Base-by-base conservation (phyloP, 495 filamentous ascomycete species). In the Annulohypoxylon bovei region DNA sequence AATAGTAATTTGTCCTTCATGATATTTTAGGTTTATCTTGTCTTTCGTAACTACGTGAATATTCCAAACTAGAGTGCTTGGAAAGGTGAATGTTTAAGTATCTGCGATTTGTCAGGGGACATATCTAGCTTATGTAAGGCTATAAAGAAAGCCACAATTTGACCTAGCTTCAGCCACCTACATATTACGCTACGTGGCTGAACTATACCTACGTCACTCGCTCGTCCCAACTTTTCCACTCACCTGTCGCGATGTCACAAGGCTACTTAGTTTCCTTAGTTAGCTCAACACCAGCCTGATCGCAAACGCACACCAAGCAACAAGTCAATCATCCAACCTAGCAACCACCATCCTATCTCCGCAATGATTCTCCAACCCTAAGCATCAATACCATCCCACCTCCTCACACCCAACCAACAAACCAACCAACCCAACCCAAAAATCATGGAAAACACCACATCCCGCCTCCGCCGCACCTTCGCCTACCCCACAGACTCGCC, bases 401-500 rank as follows among this genome's bases (percentile, higher is more conserved):
- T 32, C 23, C 20, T 55, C 46, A 9, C 4, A 40, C 14, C 12
- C 22, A 55, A 49, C 7, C 39, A 55, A 22, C 12, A 32, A 58
- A 50, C 18, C 33, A 61, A 53, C 33, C 37, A 28, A 33, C 14
- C 30, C 25, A 40, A 62, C 14, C 30, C 25, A 40, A 62, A 9
- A 56, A n/a, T 5, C 28, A 52, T 30, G 49, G 25, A 68, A 47
- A 28, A 30, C n/a, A 7, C 33, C 23, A 68, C 77, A 6, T 76
- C 87, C 42, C 84, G 88, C 60, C 77, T 91, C 52, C 85, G 90
- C 14, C 86, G 82, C 53, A 87, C 86, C 14, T 91, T 91, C 77
- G 84, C 81, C 11, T 91, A 91, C 81, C 85, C 87, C 5, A 77
- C 81, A 40, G 87, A 88, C 72, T 82, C 58, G 63, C 67, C 32